Evolutionary conservation across 352 stramenopile species (phyloP), one percentile per base, ranked within the genome.

Genomic region (Hyaloperonospora arabidopsidis): DNA sequence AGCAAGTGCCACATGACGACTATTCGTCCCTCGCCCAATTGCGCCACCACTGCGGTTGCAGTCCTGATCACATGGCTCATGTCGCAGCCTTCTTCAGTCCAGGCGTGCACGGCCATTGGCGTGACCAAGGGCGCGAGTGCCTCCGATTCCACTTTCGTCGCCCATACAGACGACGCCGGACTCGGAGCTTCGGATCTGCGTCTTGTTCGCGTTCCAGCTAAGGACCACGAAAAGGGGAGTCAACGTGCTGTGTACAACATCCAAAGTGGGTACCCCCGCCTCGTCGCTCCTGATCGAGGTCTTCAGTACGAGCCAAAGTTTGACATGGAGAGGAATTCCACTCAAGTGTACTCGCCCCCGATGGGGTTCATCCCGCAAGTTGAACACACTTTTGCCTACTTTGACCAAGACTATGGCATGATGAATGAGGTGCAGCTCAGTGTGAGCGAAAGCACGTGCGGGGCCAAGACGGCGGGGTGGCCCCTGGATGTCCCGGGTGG

Each of bases 341-440:
- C 61, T 7, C 64, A 86, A 36, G 29, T 61, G 10, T 67, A 82
- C 15, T 67, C 54, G 29, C 66, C 54, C 39, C 81, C 89, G 2
- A 57, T 97, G 45, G 87, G 87, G 2, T 88, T 74, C 51, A 91
- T 97, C 41, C 79, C 86, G n/a, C 80, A 98, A 63, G 83, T 97
- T 1, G 40, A 64, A 15, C 79, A 94, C 63, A 98, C 94, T 21
- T 97, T 87, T 66, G 90, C 77, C 11, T 97, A 97, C 67, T 89
- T 95, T 46, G 93, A 98, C 59, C 91, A 96, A 45, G 84, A 92
- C 63, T 94, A 98, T 59, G 91, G 85, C 32, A 90, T 97, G 66
- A 96, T 97, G 68, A 98, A 98, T 68, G 94, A 98, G 53, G 67
- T 88, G 52, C 81, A 96, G 68, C 72, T 98, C 39, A 95, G 75